These are phyloP conservation scores for Ceratocystis papillata DNA, from an alignment of 2,329 filamentous ascomycete species.

Conservation along the genomic window DNA sequence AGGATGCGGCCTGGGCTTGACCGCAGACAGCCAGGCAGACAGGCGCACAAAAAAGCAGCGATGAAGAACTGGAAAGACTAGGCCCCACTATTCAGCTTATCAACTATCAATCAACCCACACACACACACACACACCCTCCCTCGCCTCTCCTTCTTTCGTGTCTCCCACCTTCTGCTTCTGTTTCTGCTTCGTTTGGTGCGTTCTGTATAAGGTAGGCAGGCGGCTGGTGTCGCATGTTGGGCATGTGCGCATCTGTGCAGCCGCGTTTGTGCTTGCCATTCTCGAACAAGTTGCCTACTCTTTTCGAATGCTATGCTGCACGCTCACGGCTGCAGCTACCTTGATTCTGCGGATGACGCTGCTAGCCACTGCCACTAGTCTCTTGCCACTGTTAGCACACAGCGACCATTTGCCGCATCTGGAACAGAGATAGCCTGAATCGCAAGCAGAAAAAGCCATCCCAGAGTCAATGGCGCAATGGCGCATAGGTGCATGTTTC, in stretches of 20 bases:
- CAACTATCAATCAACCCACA: background rate
- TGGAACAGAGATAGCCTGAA: too few relatives aligned
- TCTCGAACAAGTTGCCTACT: too few relatives aligned
- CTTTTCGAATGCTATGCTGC: too few relatives aligned
- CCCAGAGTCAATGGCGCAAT: background rate
- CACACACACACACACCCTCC: background rate
- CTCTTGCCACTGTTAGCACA: background rate
- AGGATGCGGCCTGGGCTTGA: slow-evolving; percentile 3
- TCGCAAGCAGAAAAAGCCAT: too few relatives aligned
- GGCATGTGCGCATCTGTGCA: background rate
- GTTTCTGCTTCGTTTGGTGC: too few relatives aligned
- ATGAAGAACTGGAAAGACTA: background rate
- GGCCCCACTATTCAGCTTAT: slow-evolving; percentile 1
- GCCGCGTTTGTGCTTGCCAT: background rate
- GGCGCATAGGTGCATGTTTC: background rate
- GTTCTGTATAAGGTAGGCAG: background rate
- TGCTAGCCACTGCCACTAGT: background rate
- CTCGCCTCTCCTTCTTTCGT: background rate
- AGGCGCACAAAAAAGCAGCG: background rate
- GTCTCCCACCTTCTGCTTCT: too few relatives aligned
- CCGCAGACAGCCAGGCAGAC: background rate
- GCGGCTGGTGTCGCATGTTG: background rate
- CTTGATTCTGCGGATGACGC: too few relatives aligned
- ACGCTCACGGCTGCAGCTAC: too few relatives aligned
- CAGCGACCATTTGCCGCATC: background rate